These are phyloP conservation scores for Cruciata laevipes DNA, from an alignment of 257 asterid genomes.

Conservation along the genomic window DNA sequence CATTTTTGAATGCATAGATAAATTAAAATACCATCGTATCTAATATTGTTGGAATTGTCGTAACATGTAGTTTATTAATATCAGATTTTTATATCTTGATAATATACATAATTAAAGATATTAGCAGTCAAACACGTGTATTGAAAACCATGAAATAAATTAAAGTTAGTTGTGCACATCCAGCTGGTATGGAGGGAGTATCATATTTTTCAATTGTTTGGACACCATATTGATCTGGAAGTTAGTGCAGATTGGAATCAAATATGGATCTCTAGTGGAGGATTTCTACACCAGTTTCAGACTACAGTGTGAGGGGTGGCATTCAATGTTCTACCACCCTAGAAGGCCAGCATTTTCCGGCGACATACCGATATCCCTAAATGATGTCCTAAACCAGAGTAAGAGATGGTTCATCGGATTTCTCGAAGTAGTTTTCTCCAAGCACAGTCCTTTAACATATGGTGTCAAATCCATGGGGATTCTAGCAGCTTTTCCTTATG, in stretches of 20 bases:
- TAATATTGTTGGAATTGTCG: no score
- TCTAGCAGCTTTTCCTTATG: slow-evolving; percentile 42
- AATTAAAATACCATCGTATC: no score
- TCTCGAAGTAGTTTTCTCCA: slow-evolving; percentile 56
- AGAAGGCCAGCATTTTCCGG: slow-evolving; percentile 61
- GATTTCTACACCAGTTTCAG: slow-evolving; percentile 59
- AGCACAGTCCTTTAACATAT: slow-evolving; percentile 41
- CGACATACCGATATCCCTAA: slow-evolving; percentile 51
- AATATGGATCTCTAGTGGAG: slow-evolving; percentile 71
- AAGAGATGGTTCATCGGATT: slow-evolving; percentile 75
- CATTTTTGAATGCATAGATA: no score
- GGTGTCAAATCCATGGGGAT: slow-evolving; percentile 42
- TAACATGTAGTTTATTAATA: no score
- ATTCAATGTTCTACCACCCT: slow-evolving; percentile 51
- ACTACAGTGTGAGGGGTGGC: slow-evolving; percentile 80
- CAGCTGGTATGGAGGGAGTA: no score
- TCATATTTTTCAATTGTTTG: no score
- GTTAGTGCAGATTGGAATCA: slow-evolving; percentile 49
- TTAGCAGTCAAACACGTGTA: no score
- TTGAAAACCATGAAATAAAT: no score
- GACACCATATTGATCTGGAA: no score
- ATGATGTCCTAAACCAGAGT: slow-evolving; percentile 44
- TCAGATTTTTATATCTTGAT: no score
- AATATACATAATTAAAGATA: no score
- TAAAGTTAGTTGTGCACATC: no score